Evolutionary conservation across 345 rosid species (phyloP).

Genomic region (Crucihimalaya himalaica): DNA sequence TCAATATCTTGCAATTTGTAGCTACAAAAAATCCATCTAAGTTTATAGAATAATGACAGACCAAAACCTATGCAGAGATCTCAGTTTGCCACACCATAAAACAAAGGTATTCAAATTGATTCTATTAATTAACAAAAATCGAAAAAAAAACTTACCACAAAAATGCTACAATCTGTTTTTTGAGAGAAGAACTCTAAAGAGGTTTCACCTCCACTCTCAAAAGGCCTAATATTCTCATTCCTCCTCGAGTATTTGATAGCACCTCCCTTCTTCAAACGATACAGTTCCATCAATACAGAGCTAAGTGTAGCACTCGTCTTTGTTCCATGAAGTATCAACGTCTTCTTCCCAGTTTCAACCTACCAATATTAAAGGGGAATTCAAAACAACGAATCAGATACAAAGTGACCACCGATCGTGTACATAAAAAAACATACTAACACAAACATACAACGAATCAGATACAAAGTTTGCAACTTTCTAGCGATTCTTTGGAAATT

Average conservation of each 20-base stretch:
- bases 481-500: no score
- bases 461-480: slow-evolving; percentile 2
- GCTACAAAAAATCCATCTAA: background rate
- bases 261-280: slow-evolving; percentile 73
- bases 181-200: slow-evolving; percentile 90
- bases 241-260: slow-evolving; percentile 77
- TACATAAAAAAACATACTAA: no score
- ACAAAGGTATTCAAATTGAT: background rate
- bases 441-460: background rate
- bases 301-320: slow-evolving; percentile 73
- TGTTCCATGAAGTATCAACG: slow-evolving; percentile 89
- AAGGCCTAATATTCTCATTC: slow-evolving; percentile 91
- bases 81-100: background rate
- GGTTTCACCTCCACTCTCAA: slow-evolving; percentile 91
- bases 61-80: background rate
- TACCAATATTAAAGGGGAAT: slow-evolving; percentile 11
- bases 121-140: background rate
- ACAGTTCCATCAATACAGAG: slow-evolving; percentile 64
- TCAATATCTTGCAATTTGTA: background rate
- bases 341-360: slow-evolving; percentile 96
- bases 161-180: slow-evolving; percentile 90
- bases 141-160: slow-evolving; percentile 57
- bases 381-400: background rate
- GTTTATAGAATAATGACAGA: background rate
- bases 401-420: no score